A percentile compares a stretch with the other conserved stretches of the same genome.
Conservation (phyloP, 331 rosid genomes). For the Erythrophleum ivorense region DNA sequence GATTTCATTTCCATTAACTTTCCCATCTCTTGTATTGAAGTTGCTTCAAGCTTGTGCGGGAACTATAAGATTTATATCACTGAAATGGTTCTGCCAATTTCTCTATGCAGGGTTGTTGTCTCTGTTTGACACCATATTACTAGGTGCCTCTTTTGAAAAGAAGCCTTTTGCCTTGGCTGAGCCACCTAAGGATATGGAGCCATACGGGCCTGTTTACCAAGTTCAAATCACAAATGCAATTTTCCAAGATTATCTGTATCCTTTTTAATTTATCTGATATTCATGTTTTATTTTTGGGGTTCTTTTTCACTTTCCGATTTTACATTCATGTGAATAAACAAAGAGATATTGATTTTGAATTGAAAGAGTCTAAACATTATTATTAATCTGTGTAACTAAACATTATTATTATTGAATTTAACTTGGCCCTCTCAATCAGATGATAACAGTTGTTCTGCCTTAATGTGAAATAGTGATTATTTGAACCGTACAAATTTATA, state of each 20-base stretch:
- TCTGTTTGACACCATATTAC: constrained; percentile 43
- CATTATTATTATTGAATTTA: too few relatives aligned
- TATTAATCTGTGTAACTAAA: constrained; percentile 20
- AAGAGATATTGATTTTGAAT: background rate
- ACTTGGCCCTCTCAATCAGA: constrained; percentile 4
- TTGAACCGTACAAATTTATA: constrained; percentile 72
- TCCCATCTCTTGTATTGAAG: background rate
- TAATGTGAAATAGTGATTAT: constrained; percentile 71
- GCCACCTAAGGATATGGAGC: constrained; percentile 72
- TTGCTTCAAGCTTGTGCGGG: constrained; percentile 26
- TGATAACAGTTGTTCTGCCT: constrained; percentile 48
- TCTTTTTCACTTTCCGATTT: constrained; percentile 4
- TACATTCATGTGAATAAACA: background rate
- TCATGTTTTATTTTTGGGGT: constrained; percentile 16
- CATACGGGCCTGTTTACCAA: constrained; percentile 73
- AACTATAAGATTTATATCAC: background rate
- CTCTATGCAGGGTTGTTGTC: constrained; percentile 41
- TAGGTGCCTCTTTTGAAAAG: constrained; percentile 85
- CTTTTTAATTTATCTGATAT: constrained; percentile 39
- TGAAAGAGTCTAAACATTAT: background rate
- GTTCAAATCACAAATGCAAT: constrained; percentile 86
- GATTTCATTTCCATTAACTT: too few relatives aligned
- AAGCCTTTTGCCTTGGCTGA: constrained; percentile 68
- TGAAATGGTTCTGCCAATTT: constrained; percentile 37
- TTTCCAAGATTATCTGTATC: constrained; percentile 85